Conservation (phyloP, 2,329 filamentous ascomycete genomes). For the Talaromyces sp. region DNA sequence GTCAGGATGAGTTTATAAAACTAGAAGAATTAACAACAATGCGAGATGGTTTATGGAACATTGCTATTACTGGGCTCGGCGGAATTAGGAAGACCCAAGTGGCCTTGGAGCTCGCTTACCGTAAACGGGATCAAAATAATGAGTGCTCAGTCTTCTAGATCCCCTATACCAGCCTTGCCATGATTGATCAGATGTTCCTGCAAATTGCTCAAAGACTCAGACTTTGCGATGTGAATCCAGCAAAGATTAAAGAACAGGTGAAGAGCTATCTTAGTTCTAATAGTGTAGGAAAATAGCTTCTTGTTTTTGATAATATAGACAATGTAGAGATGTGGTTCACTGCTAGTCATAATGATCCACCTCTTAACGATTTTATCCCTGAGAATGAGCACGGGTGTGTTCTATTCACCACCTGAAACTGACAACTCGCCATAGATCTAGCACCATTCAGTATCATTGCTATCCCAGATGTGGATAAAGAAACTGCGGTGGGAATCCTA, state of each 20-base stretch:
- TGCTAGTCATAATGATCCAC: background rate
- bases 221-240: conserved; percentile 21
- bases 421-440: conserved; percentile 19
- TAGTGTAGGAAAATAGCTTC: conserved; percentile 22
- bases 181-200: conserved; percentile 5
- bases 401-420: conserved; percentile 29
- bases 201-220: background rate
- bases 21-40: conserved; percentile 11
- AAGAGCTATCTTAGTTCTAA: conserved; percentile 19
- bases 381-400: conserved; percentile 24
- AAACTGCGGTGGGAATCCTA: conserved; percentile 14
- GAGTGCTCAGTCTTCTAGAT: background rate
- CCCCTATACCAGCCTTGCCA: background rate
- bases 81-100: background rate
- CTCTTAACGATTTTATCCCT: conserved; percentile 20
- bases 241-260: conserved; percentile 14
- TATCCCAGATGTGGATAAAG: conserved; percentile 20
- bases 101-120: background rate
- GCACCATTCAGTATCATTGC: conserved; percentile 20
- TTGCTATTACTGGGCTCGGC: conserved; percentile 8
- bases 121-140: background rate
- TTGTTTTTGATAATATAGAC: conserved; percentile 24
- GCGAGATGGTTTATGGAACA: background rate
- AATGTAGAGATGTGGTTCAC: conserved; percentile 20
- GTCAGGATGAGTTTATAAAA: conserved; percentile 14